Conservation (phyloP, 805 yeast species). For the Metschnikowia vanudenii region DNA sequence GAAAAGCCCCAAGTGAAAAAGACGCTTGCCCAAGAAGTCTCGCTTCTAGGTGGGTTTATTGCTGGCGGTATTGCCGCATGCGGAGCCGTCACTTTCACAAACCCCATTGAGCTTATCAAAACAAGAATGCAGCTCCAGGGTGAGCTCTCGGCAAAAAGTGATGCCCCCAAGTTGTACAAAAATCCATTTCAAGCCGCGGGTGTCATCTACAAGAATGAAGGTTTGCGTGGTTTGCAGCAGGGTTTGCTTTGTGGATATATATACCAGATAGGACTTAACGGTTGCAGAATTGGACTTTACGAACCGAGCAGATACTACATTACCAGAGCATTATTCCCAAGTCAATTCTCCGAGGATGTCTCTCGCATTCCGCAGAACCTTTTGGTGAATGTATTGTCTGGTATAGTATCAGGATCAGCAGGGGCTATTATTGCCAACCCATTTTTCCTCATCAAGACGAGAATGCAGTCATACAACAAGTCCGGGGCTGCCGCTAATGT, state of each 20-base stretch:
- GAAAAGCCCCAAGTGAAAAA: conserved; percentile 7
- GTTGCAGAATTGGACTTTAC: conserved; percentile 91
- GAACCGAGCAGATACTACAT: conserved; percentile 74
- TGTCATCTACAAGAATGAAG: conserved; percentile 75
- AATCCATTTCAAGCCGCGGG: conserved; percentile 84
- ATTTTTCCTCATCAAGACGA: conserved; percentile 84
- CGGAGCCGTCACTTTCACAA: conserved; percentile 95
- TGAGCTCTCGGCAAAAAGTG: conserved; percentile 60
- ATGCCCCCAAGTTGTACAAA: conserved; percentile 57
- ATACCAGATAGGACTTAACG: conserved; percentile 89
- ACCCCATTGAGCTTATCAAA: conserved; percentile 92
- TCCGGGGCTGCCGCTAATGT: conserved; percentile 40
- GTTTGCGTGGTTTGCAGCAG: conserved; percentile 82
- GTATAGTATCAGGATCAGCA: conserved; percentile 79
- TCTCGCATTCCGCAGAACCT: conserved; percentile 35
- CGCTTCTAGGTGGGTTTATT: conserved; percentile 73
- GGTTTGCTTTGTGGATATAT: conserved; percentile 87
- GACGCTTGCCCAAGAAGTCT: conserved; percentile 35
- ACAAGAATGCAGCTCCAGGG: conserved; percentile 98
- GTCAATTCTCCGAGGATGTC: conserved; percentile 41
- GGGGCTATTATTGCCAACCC: conserved; percentile 94
- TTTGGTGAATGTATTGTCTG: conserved; percentile 70
- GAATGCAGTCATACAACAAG: conserved; percentile 91
- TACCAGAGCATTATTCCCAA: conserved; percentile 55
- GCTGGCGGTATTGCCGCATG: conserved; percentile 93